phyloP scores from a whole-genome alignment of 2,329 filamentous ascomycete species.

The Thielaviopsis punctulata region DNA sequence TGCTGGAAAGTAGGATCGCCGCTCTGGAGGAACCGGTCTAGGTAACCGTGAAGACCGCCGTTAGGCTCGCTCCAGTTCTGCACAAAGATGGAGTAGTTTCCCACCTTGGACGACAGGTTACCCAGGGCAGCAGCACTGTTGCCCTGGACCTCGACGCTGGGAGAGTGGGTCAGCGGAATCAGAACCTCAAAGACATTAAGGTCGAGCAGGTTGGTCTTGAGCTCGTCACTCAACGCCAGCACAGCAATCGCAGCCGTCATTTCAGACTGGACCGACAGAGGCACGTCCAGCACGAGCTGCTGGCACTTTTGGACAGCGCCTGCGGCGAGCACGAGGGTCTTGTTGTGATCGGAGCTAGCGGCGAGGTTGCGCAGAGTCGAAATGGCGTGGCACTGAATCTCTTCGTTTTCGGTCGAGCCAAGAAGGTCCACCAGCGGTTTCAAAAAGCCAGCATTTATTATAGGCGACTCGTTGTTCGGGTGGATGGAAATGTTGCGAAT shows the following conservation, averaged over 20 bases:
- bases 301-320: conserved; percentile 98
- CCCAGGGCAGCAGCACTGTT: conserved; percentile 93
- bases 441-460: conserved; percentile 93
- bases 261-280: conserved; percentile 88
- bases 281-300: conserved; percentile 82
- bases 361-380: conserved; percentile 90
- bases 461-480: conserved; percentile 91
- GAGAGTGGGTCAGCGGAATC: conserved; percentile 84
- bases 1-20: conserved; percentile 97
- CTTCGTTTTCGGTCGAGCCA: conserved; percentile 91
- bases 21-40: conserved; percentile 80
- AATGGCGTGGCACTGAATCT: conserved; percentile 97
- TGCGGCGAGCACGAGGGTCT: conserved; percentile 89
- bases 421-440: conserved; percentile 86
- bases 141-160: conserved; percentile 94
- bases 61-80: conserved; percentile 85
- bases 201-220: conserved; percentile 80
- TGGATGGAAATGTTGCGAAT: conserved; percentile 99
- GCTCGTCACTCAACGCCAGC: conserved; percentile 81
- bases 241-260: conserved; percentile 99
- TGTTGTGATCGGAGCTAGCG: conserved; percentile 93
- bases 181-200: conserved; percentile 91
- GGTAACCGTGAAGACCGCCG: conserved; percentile 88
- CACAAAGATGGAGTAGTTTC: conserved; percentile 91
- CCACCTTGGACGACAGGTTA: conserved; percentile 93